A percentile compares a stretch with the other conserved stretches of the same genome.
Conservation (phyloP, 106 monocot genomes). For the Phalaenopsis aphrodite region DNA sequence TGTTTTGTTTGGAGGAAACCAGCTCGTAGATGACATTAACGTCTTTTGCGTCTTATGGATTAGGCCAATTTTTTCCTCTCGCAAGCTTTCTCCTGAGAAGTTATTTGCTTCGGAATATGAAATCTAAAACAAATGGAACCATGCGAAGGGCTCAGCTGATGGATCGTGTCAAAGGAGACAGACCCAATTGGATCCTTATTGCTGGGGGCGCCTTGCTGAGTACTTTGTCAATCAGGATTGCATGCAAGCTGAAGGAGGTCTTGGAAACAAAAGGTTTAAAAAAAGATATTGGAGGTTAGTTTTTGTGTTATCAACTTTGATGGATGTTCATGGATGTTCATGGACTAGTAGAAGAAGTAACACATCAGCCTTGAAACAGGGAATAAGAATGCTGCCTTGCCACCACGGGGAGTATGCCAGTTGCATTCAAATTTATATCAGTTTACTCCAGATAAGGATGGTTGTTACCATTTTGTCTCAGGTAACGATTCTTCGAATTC, state of each 20-base stretch:
- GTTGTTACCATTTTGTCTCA: conserved; percentile 36
- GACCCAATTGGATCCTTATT: conserved; percentile 54
- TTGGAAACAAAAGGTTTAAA: conserved; percentile 20
- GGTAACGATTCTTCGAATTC: conserved; percentile 17
- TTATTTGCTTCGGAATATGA: conserved; percentile 21
- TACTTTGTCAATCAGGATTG: conserved; percentile 44
- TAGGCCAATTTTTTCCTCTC: too few species aligned
- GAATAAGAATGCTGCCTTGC: conserved; percentile 22
- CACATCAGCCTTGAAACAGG: conserved; percentile 10
- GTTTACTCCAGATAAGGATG: conserved; percentile 22
- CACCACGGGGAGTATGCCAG: conserved; percentile 20
- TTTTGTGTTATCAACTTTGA: neutral
- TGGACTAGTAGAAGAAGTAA: neutral
- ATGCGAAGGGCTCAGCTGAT: conserved; percentile 14
- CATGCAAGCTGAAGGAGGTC: conserved; percentile 36
- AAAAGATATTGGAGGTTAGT: conserved; percentile 1
- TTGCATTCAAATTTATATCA: conserved; percentile 44
- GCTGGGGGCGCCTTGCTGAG: conserved; percentile 48
- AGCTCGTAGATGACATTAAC: too few species aligned
- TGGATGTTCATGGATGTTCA: conserved; percentile 8
- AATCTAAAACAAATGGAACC: conserved; percentile 15
- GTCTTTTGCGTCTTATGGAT: too few species aligned
- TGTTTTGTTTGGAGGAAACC: too few species aligned
- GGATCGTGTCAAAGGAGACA: conserved; percentile 24
- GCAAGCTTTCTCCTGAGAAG: neutral